Evolutionary conservation across 345 rosid species (phyloP), one percentile per base, ranked within the genome.

Genomic region (Trapa incisa): DNA sequence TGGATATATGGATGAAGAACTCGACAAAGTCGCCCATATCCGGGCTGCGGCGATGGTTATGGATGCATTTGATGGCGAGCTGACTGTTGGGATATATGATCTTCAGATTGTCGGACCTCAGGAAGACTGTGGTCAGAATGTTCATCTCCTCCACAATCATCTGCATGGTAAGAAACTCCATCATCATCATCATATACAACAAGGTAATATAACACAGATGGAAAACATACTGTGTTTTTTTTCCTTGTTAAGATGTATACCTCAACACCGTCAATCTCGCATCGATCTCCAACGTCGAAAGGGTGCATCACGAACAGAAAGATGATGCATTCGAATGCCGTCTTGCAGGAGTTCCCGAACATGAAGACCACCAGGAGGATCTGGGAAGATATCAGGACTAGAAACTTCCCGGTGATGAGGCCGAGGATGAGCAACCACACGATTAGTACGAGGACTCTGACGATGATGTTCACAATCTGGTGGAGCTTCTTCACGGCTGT

Each of bases 401-500:
- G 69, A 39, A 79, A 32, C 38, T 75, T 79, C 69, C 62, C 69
- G 0, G 80, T 73, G 10, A 77, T 72, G 48, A 79, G 76, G 45
- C 76, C 81, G 32, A 81, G 77, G 47, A 79, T 77, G 53, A 76
- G 70, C 5, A 79, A 69, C 77, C 77, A 79, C 57, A 81, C 66
- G 42, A 77, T 70, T 1, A 76, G 3, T 52, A 79, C 73, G 11
- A 81, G 61, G 62, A 68, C 68, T 16, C 67, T 70, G 54, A 81
- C 81, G 5, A 77, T 6, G 32, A 73, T 39, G 73, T 79, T 79
- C 15, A 81, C 70, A 74, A 81, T 72, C 0, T 72, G 74, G 38
- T 79, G 85, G 47, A 81, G 85, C 62, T 77, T 72, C 71, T 79
- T 81, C 63, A 81, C 85, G 4, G 85, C 85, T 36, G 85, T 81